Evolutionary conservation across 169 alveolate species (phyloP).

Genomic region (Babesia sp.): DNA sequence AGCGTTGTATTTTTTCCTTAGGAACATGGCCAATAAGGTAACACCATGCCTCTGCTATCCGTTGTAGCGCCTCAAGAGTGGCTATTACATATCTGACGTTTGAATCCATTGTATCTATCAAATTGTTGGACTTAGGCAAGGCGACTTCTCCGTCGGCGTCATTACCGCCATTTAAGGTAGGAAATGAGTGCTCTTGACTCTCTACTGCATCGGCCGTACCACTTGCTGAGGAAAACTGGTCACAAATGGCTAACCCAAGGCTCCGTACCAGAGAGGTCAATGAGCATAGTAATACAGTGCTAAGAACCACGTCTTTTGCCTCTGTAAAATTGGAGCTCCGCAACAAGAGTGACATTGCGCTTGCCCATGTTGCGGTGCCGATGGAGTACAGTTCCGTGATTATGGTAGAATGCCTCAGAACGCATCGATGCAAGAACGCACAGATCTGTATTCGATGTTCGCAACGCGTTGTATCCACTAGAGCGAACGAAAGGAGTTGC

Average conservation of each 20-base stretch:
- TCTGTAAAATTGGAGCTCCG: background rate
- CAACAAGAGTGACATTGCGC: background rate
- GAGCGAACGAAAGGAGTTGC: constrained; percentile 28
- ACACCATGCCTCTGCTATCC: constrained; percentile 20
- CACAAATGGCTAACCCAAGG: constrained; percentile 7
- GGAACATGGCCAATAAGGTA: constrained; percentile 1
- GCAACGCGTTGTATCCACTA: constrained; percentile 5
- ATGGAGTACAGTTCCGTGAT: constrained; percentile 3
- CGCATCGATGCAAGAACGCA: constrained; percentile 3
- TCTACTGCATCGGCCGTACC: background rate
- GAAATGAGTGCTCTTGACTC: too few species aligned
- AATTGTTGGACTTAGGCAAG: background rate
- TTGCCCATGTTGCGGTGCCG: constrained; percentile 21
- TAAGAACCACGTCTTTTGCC: constrained; percentile 5
- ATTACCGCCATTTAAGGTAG: too few species aligned
- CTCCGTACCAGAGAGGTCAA: constrained; percentile 2
- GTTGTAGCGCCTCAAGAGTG: constrained; percentile 12
- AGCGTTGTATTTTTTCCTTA: background rate
- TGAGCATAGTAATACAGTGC: constrained; percentile 7
- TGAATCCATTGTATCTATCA: background rate
- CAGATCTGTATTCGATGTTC: constrained; percentile 14
- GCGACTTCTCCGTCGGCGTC: background rate
- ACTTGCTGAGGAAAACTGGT: background rate
- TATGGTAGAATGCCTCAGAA: background rate
- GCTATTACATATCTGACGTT: background rate